These are phyloP conservation scores for Sphagnum contortum DNA, from an alignment of 225 moss, liverwort and hornwort genomes.

Conservation along the genomic window DNA sequence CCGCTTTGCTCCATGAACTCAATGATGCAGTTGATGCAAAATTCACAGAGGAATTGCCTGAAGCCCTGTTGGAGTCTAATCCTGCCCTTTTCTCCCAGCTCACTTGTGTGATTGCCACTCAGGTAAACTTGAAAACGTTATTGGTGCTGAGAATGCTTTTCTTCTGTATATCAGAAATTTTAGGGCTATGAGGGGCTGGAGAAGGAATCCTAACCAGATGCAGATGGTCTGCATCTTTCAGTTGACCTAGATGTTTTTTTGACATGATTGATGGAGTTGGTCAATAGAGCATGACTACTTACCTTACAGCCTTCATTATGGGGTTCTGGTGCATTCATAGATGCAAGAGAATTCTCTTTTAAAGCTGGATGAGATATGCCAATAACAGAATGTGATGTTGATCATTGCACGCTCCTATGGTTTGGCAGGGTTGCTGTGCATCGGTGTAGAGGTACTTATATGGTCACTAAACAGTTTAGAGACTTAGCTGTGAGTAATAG, in stretches of 20 bases:
- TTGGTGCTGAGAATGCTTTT: neutral
- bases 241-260: neutral
- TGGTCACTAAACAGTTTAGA: too few relatives aligned
- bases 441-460: slow-evolving; percentile 61
- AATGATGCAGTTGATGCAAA: slow-evolving; percentile 84
- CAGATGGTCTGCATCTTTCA: too few relatives aligned
- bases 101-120: slow-evolving; percentile 88
- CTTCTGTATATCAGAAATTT: neutral
- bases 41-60: slow-evolving; percentile 78
- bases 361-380: slow-evolving; percentile 92
- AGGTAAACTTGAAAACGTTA: slow-evolving; percentile 36
- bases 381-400: slow-evolving; percentile 78
- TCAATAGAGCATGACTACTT: too few relatives aligned
- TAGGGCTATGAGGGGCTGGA: too few relatives aligned
- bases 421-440: slow-evolving; percentile 86
- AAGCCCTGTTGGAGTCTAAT: slow-evolving; percentile 67
- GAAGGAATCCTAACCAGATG: too few relatives aligned
- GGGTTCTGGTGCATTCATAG: slow-evolving; percentile 16
- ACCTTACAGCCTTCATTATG: too few relatives aligned
- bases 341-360: slow-evolving; percentile 81
- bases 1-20: slow-evolving; percentile 75
- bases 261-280: neutral
- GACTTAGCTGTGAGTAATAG: too few relatives aligned
- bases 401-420: slow-evolving; percentile 94
- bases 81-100: slow-evolving; percentile 85